Evolutionary conservation across 208 protist species (phyloP), one percentile per base, ranked within the genome.

Genomic region (Leishmania tarentolae): DNA sequence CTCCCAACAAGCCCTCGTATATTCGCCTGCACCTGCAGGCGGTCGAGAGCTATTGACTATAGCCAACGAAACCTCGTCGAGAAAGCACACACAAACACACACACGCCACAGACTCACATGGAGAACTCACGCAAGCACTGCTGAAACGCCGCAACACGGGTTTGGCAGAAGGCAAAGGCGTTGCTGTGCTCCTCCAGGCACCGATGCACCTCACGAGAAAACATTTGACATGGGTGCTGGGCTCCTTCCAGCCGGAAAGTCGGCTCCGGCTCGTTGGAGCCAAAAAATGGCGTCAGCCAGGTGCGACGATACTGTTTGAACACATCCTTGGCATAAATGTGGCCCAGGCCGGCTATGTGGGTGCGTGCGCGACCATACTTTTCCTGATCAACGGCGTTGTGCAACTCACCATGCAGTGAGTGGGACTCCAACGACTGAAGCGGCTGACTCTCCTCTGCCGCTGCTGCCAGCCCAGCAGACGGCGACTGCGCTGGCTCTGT

Each of bases 251-350:
- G 68, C 53, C 81, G 52, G 24, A 89, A 63, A 50, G 87, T 76
- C 50, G 83, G 85, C 84, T 95, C 89, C 28, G 87, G 82, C 35
- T 86, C 83, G 74, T 97, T 95, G 61, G 92, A 75, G 61, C 92
- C 92, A 68, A 97, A 97, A 80, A 95, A 97, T 24, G 92, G 91
- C 2, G 93, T 90, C 35, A 96, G 81, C 80, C 75, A 93, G 21
- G 88, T 93, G 6, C 86, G 93, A 52, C 85, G 86, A 59, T 88
- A 91, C 40, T 89, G 57, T 47, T 86, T 81, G 71, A 93, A 94
- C 19, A 77, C 82, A 40, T 91, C 86, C 11, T 68, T 79, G 31
- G 69, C 80, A 7, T 50, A 77, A 63, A 77, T 53, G 42, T 87
- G 84, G 2, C 79, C 84, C 9, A 87, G 56, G 9, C 80, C 74